These are phyloP conservation scores for Strobilomyces confusus DNA, from an alignment of 768 basidiomycete species.

Conservation along the genomic window DNA sequence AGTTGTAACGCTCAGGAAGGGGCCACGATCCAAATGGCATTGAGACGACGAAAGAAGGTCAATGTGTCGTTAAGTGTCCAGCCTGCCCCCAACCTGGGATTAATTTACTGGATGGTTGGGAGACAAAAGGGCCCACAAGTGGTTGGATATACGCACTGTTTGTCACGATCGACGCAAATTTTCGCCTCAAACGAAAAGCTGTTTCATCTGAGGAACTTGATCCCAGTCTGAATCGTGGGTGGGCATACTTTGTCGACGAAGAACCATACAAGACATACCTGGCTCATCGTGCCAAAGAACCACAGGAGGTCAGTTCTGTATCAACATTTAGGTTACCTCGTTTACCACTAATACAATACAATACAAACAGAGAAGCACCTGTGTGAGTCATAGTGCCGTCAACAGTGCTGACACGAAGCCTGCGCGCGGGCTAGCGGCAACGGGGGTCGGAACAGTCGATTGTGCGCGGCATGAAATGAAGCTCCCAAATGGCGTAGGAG, in stretches of 20 bases:
- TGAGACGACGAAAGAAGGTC: neutral
- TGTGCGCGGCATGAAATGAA: constrained; percentile 13
- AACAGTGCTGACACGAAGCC: neutral
- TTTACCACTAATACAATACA: no score
- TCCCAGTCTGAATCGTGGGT: neutral
- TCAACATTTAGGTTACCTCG: no score
- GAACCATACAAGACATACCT: neutral
- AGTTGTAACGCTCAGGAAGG: no score
- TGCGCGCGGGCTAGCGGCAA: neutral
- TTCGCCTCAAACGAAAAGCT: neutral
- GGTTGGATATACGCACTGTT: neutral
- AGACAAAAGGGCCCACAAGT: neutral
- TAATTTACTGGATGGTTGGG: neutral
- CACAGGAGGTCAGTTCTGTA: no score
- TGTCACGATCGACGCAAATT: neutral
- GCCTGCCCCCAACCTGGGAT: neutral
- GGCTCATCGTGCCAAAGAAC: neutral
- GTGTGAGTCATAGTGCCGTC: no score
- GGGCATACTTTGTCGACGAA: neutral
- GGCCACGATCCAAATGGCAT: neutral
- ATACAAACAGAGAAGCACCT: no score
- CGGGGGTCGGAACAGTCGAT: constrained; percentile 13
- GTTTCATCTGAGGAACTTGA: neutral
- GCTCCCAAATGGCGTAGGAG: constrained; percentile 8
- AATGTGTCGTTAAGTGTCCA: neutral